Conservation (phyloP, 805 yeast genomes). For the Cyberlindnera euphorbiiphila region DNA sequence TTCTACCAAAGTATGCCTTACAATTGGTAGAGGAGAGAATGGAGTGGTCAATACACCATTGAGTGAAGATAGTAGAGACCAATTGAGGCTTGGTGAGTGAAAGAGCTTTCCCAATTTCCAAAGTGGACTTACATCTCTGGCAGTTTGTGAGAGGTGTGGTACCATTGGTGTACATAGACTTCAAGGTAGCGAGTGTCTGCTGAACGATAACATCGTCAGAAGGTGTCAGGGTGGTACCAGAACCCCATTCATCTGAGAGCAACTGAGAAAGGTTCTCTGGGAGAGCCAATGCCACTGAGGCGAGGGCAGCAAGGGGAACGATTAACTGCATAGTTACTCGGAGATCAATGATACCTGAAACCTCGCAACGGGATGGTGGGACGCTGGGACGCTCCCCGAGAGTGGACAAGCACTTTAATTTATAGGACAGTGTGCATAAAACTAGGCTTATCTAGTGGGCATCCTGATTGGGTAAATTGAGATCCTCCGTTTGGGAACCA, state of each 20-base stretch:
- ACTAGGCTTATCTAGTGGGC: too few species aligned
- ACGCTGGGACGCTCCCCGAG: too few species aligned
- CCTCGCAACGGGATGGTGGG: too few species aligned
- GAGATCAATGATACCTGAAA: too few species aligned
- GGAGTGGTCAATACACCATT: constrained; percentile 41
- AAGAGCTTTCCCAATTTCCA: constrained; percentile 35
- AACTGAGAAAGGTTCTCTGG: constrained; percentile 12
- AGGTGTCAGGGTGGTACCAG: constrained; percentile 12
- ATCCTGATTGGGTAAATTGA: too few species aligned
- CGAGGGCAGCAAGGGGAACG: constrained; percentile 4
- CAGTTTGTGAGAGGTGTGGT: constrained; percentile 25
- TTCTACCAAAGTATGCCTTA: constrained; percentile 32
- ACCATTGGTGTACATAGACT: constrained; percentile 18
- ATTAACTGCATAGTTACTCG: constrained; percentile 9
- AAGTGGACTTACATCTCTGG: constrained; percentile 33
- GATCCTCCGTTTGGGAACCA: too few species aligned
- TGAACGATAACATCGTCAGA: constrained; percentile 12
- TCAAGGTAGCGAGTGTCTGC: constrained; percentile 16
- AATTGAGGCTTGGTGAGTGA: constrained; percentile 38
- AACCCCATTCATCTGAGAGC: constrained; percentile 12
- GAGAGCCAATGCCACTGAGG: constrained; percentile 7
- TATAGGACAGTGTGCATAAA: too few species aligned
- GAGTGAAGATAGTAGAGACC: constrained; percentile 36
- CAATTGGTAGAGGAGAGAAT: constrained; percentile 28
- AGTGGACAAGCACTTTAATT: too few species aligned